These are phyloP conservation scores for Scedosporium dehoogii DNA, from an alignment of 2,329 filamentous ascomycete genomes.

Conservation along the genomic window DNA sequence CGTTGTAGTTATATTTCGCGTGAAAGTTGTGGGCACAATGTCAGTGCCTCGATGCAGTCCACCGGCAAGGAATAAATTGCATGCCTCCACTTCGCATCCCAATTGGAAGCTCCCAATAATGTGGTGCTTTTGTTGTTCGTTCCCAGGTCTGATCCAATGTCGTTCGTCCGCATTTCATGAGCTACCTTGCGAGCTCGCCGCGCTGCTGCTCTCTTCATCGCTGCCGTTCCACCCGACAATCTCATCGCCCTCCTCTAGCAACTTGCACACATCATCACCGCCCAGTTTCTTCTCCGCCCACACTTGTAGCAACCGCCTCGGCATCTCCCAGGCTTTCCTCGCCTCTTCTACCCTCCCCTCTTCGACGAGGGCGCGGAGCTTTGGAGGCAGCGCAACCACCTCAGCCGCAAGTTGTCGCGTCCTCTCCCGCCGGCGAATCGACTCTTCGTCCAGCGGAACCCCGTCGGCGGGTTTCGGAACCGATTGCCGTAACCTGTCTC, in stretches of 20 bases:
- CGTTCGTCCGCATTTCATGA: not conserved
- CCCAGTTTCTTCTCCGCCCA: constrained; percentile 48
- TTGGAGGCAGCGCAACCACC: constrained; percentile 50
- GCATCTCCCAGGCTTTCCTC: constrained; percentile 43
- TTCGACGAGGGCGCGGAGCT: constrained; percentile 45
- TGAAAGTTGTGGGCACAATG: too few species aligned
- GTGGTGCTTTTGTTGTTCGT: too few species aligned
- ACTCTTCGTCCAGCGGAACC: constrained; percentile 20
- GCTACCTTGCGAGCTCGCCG: not conserved
- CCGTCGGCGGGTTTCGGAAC: constrained; percentile 34
- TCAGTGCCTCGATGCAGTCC: too few species aligned
- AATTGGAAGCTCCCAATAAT: too few species aligned
- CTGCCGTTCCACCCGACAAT: constrained; percentile 20
- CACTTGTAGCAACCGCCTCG: constrained; percentile 36
- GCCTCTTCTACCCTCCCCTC: constrained; percentile 54
- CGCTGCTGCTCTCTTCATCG: not conserved
- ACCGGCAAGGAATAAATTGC: too few species aligned
- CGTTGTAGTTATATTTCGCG: constrained; percentile 18
- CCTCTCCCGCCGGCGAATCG: constrained; percentile 17
- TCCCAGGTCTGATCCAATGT: too few species aligned
- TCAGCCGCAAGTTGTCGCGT: constrained; percentile 50
- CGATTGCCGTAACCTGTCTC: constrained; percentile 36
- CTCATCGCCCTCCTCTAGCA: constrained; percentile 45
- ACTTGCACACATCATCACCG: constrained; percentile 41
- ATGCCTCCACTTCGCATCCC: too few species aligned